A percentile compares a stretch with the other conserved stretches of the same genome.
Evolutionary conservation across 352 stramenopile genomes (phyloP).

Genomic region (Phytophthora vignae): DNA sequence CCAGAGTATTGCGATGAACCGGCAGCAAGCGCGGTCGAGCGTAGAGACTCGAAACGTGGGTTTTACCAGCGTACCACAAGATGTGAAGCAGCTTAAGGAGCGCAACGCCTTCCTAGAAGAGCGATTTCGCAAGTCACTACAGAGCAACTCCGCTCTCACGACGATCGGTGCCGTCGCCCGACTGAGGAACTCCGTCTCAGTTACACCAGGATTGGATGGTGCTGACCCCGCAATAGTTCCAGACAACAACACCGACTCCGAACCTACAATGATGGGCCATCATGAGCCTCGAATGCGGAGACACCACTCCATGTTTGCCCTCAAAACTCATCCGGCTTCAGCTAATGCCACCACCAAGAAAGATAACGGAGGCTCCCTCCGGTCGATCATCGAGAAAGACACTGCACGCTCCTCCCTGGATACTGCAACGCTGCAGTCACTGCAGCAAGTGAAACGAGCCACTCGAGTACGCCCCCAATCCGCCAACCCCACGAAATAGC

Average conservation of each 20-base stretch:
- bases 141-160: slow-evolving; percentile 20
- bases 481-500: slow-evolving; percentile 28
- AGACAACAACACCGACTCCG: slow-evolving; percentile 9
- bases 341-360: slow-evolving; percentile 19
- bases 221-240: not conserved
- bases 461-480: slow-evolving; percentile 59
- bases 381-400: slow-evolving; percentile 18
- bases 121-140: slow-evolving; percentile 52
- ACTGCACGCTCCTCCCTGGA: slow-evolving; percentile 38
- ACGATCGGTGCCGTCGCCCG: slow-evolving; percentile 30
- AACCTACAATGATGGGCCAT: not conserved
- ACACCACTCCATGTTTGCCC: slow-evolving; percentile 7
- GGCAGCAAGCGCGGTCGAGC: slow-evolving; percentile 15
- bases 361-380: slow-evolving; percentile 16
- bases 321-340: slow-evolving; percentile 24
- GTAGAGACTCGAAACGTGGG: slow-evolving; percentile 11
- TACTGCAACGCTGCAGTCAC: slow-evolving; percentile 44
- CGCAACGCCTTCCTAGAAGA: slow-evolving; percentile 73
- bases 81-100: slow-evolving; percentile 63
- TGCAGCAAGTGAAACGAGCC: slow-evolving; percentile 54
- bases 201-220: slow-evolving; percentile 10
- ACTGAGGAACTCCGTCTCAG: slow-evolving; percentile 25
- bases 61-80: slow-evolving; percentile 28
- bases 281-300: slow-evolving; percentile 4
- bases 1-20: slow-evolving; percentile 28